Conservation (phyloP, 495 filamentous ascomycete species). For the Aspergillus campestris region DNA sequence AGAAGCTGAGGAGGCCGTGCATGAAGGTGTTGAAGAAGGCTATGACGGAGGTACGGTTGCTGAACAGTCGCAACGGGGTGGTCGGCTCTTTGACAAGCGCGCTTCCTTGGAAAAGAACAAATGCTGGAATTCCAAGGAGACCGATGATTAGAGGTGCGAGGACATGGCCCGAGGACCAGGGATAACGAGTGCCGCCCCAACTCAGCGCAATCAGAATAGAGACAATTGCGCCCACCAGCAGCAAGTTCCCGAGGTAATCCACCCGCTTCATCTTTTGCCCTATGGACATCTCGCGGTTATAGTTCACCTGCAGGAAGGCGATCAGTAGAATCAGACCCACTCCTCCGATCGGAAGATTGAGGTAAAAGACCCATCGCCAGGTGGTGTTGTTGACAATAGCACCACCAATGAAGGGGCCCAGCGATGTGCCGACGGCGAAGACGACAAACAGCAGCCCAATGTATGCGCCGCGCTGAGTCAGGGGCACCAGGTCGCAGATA, state of each 20-base stretch:
- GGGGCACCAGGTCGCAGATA: slow-evolving; percentile 24
- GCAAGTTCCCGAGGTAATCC: slow-evolving; percentile 42
- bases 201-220: slow-evolving; percentile 40
- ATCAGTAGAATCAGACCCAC: slow-evolving; percentile 4
- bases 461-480: slow-evolving; percentile 22
- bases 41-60: slow-evolving; percentile 12
- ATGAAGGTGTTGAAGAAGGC: slow-evolving; percentile 20
- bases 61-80: slow-evolving; percentile 31
- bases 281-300: slow-evolving; percentile 9
- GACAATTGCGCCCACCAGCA: slow-evolving; percentile 39
- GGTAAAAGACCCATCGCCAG: slow-evolving; percentile 5
- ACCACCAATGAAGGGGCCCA: not conserved
- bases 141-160: slow-evolving; percentile 44
- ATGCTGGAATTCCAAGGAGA: slow-evolving; percentile 20
- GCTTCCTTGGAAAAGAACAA: slow-evolving; percentile 23
- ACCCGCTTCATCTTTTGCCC: slow-evolving; percentile 25
- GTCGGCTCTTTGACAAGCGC: slow-evolving; percentile 23
- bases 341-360: slow-evolving; percentile 16
- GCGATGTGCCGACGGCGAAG: not conserved
- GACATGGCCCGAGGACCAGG: slow-evolving; percentile 36
- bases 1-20: not conserved
- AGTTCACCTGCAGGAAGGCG: slow-evolving; percentile 9
- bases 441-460: not conserved
- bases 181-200: slow-evolving; percentile 41
- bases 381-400: no score